These are phyloP conservation scores for Candida schatavii DNA, from an alignment of 805 yeast species.

Conservation along the genomic window DNA sequence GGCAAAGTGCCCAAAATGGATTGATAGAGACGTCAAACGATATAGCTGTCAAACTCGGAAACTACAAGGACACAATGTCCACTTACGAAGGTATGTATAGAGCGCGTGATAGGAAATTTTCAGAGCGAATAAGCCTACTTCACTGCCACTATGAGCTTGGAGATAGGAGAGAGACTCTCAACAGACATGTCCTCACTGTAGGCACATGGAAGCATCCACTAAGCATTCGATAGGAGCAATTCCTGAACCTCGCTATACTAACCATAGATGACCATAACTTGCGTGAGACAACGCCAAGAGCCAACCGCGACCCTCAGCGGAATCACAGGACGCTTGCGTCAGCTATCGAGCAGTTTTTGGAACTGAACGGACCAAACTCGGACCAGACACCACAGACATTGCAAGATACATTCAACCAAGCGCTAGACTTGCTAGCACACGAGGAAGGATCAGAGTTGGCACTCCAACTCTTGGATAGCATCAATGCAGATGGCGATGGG, in stretches of 20 bases:
- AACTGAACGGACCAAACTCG: constrained; percentile 8
- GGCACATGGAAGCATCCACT: too few relatives aligned
- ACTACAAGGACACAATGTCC: constrained; percentile 25
- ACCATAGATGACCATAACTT: constrained; percentile 40
- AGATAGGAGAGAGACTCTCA: too few relatives aligned
- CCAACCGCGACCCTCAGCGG: constrained; percentile 9
- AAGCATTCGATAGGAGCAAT: neutral
- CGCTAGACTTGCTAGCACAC: constrained; percentile 26
- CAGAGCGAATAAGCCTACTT: too few relatives aligned
- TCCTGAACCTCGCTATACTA: neutral
- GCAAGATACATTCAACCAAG: constrained; percentile 27
- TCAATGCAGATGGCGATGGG: constrained; percentile 11
- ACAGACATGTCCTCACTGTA: too few relatives aligned
- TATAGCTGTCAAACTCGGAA: too few relatives aligned
- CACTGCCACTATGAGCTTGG: too few relatives aligned
- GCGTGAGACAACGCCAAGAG: constrained; percentile 6
- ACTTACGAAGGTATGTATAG: constrained; percentile 43
- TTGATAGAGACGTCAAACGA: too few relatives aligned
- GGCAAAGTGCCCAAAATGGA: too few relatives aligned
- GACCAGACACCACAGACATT: constrained; percentile 4
- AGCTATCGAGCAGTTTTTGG: constrained; percentile 34
- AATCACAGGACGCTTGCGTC: constrained; percentile 30
- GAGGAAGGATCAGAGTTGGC: constrained; percentile 32
- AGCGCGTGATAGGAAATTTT: too few relatives aligned
- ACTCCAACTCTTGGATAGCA: constrained; percentile 21